Base-by-base conservation (phyloP, 2,329 filamentous ascomycete genomes). In the Chrysoporthe puriensis region DNA sequence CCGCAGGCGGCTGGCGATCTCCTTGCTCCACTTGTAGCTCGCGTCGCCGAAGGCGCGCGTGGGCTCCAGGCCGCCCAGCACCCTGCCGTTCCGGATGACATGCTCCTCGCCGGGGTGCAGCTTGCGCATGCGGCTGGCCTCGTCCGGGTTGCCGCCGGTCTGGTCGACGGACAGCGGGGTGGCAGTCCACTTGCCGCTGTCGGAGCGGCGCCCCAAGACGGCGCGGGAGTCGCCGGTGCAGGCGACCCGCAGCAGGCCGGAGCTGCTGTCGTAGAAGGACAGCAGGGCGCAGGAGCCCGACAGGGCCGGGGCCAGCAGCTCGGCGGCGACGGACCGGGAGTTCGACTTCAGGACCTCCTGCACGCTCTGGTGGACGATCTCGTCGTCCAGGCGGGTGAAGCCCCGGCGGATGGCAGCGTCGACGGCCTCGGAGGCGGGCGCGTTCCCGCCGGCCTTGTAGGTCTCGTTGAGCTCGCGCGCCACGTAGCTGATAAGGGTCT, bases 251-350 rank as follows among this genome's bases (percentile, higher is more conserved):
- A 99, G 85, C 52, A 96, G 88, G 76, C 97, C 94, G 56, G 91
- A 91, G 62, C 87, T 87, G 75, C 90, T 94, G 77, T 99, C 95
- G 79, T 98, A 99, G 81, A 99, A 99, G 7, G 94, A 97, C 11
- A 99, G 86, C 6, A 99, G 87, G 52, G 96, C 96, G 77, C 96
- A 99, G 1, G 96, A 98, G n/a, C 96, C 96, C 2, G 96, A 97
- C 34, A 98, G 84, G 7, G 96, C 96, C 9, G 96, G 96, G 11
- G 94, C 94, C 16, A 99, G 87, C 7, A 97, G 85, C 79, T 98
- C 94, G 4, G 96, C 95, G 2, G 95, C 96, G 21, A 93, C 89
- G n/a, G 90, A 86, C 80, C 97, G 97, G 40, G 93, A 96, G 73
- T 94, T 92, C 18, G 91, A 89, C 77, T 96, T 94, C 73, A 96